Base-by-base conservation (phyloP, 2,329 filamentous ascomycete genomes). In the Aspergillus sojae region DNA sequence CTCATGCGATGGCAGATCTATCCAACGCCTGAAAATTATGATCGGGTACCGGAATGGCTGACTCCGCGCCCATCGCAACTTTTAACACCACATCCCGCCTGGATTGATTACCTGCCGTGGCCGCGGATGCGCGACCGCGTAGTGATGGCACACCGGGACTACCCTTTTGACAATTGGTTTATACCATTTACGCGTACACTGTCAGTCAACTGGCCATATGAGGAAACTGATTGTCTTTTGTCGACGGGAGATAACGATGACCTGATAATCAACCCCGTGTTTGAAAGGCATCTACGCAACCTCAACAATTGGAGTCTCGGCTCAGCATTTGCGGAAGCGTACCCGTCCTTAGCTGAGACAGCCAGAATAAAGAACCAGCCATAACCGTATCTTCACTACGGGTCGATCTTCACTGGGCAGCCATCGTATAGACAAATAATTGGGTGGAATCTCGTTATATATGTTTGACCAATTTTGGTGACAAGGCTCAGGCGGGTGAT, bases 1-100 rank as follows among this genome's bases (percentile, higher is more conserved):
- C 75, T 93, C 67, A 92, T 95, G 89, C 86, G 90, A 48, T 97
- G 93, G 92, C 89, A 92, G 74, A 90, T 96, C 62, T 87, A 87
- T 32, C 92, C 93, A 0, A 92, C 91, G 0, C 84, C 85, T 64
- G 90, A 93, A 69, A 96, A 93, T 78, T 94, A 91, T 76, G 87
- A 92, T 28, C 85, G 90, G 4, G 79, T 97, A 12, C 93, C 93
- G 0, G 83, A 88, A 5, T 96, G 91, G 88, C 80, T 89, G 45
- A 85, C 84, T 0, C 93, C 93, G 1, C 81, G 85, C 1, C 83
- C 86, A 0, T 84, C 84, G 7, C 93, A 96, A 74, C 78, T 92
- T 19, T 83, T 86, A 60, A 84, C 80, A 0, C 79, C 87, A 0
- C 93, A 97, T 75, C 90, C 93, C 1, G 86, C 87, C 1, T 97